Evolutionary conservation across 495 filamentous ascomycete genomes (phyloP).

Genomic region (Neurospora tetraspora): DNA sequence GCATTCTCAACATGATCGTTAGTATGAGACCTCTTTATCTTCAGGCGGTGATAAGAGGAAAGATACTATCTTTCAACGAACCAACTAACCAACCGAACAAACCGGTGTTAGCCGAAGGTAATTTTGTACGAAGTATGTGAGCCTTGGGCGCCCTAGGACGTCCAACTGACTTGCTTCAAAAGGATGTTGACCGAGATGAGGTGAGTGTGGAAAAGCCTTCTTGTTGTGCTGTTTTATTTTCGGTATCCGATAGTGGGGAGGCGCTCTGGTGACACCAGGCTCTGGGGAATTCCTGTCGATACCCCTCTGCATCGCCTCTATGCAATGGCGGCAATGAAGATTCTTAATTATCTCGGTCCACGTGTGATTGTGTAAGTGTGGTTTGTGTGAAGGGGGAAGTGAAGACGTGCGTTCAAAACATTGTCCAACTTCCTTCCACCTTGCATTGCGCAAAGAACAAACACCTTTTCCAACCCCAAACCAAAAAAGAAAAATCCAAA

Average conservation of each 20-base stretch:
- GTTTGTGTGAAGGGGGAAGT: background rate
- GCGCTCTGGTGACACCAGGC: no score
- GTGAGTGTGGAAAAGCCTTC: background rate
- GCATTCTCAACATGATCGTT: no score
- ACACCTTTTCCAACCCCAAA: background rate
- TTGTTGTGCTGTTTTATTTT: background rate
- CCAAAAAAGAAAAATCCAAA: background rate
- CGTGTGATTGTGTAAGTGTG: background rate
- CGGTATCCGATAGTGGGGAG: no score
- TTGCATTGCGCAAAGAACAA: background rate
- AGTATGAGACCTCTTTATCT: no score
- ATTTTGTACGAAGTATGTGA: no score
- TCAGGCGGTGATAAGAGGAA: no score
- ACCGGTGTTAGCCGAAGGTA: no score
- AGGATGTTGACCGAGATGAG: background rate
- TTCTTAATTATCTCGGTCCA: background rate
- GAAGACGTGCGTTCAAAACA: background rate
- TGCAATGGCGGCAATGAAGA: background rate
- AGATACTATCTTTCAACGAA: no score
- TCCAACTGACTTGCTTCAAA: no score
- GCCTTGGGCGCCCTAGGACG: no score
- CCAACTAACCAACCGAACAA: no score
- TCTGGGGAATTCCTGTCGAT: no score
- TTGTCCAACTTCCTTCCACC: background rate
- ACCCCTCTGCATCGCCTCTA: background rate